Conservation (phyloP, 2,329 filamentous ascomycete species). For the Cordyceps fumosorosea region DNA sequence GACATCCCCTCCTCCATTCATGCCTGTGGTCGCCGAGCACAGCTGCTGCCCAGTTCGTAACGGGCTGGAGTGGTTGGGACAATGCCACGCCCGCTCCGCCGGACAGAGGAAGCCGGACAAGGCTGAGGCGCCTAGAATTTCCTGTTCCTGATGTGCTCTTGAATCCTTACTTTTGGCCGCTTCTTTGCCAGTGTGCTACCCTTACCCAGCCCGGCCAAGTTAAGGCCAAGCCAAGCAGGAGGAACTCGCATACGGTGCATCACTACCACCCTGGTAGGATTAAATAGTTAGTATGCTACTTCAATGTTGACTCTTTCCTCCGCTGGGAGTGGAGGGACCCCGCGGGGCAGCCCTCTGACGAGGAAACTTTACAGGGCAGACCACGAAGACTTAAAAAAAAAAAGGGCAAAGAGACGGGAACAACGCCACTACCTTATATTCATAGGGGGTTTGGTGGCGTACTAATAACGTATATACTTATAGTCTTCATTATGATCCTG, state of each 20-base stretch:
- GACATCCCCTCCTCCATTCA: background rate
- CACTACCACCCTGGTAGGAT: too few species aligned
- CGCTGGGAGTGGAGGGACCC: background rate
- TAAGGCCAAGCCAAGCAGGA: too few species aligned
- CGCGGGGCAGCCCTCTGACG: background rate
- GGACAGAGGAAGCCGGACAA: background rate
- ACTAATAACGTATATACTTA: too few species aligned
- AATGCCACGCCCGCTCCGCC: background rate
- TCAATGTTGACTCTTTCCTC: constrained; percentile 8
- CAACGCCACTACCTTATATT: too few species aligned
- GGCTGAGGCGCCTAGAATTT: background rate
- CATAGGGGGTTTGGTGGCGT: too few species aligned
- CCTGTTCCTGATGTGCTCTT: background rate
- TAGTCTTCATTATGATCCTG: too few species aligned
- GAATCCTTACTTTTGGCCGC: background rate
- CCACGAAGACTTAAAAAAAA: too few species aligned
- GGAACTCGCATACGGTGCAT: too few species aligned
- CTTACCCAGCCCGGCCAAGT: background rate
- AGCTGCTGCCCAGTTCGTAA: too few species aligned
- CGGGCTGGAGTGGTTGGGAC: too few species aligned
- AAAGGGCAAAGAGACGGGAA: too few species aligned
- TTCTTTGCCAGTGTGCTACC: background rate
- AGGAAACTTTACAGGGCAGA: background rate
- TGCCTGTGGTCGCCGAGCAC: background rate
- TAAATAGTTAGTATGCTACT: too few species aligned